phyloP scores from a whole-genome alignment of 1,284 basidiomycete species.

The Irpex lacteus region DNA sequence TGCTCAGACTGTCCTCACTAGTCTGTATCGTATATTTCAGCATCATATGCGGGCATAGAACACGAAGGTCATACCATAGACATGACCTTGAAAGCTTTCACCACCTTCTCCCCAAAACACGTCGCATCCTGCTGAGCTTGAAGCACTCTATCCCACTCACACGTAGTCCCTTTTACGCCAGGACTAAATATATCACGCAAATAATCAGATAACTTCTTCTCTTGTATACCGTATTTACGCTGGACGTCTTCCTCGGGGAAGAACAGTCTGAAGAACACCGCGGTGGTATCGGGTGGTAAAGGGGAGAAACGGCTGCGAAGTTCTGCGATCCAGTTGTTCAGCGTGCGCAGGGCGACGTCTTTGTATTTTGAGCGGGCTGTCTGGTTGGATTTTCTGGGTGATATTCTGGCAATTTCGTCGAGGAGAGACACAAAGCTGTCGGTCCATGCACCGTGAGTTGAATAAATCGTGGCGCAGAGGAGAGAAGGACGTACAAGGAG shows the following conservation, averaged over 20 bases:
- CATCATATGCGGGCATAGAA: no score
- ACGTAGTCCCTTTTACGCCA: not conserved
- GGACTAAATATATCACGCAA: constrained; percentile 50
- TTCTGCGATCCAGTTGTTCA: constrained; percentile 45
- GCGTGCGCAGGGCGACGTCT: constrained; percentile 28
- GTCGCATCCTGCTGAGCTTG: constrained; percentile 34
- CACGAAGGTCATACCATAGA: constrained; percentile 32
- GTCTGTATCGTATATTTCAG: constrained; percentile 9
- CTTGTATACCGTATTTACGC: constrained; percentile 74
- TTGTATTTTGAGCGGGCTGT: constrained; percentile 10
- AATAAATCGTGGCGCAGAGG: not conserved
- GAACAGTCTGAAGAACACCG: constrained; percentile 65
- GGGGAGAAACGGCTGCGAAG: constrained; percentile 43
- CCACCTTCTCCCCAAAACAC: constrained; percentile 70
- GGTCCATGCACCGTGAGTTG: not conserved
- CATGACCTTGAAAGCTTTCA: constrained; percentile 36
- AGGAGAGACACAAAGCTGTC: constrained; percentile 45
- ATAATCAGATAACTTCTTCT: constrained; percentile 55
- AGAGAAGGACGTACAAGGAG: not conserved
- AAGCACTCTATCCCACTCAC: not conserved
- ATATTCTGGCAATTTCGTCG: constrained; percentile 38
- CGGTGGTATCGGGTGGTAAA: constrained; percentile 46
- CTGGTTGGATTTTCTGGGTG: constrained; percentile 16
- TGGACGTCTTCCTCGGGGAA: constrained; percentile 77
- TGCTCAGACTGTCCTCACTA: constrained; percentile 32